Evolutionary conservation across 1,284 basidiomycete species (phyloP), one percentile per base, ranked within the genome.

Genomic region (Ceratobasidium sp.): DNA sequence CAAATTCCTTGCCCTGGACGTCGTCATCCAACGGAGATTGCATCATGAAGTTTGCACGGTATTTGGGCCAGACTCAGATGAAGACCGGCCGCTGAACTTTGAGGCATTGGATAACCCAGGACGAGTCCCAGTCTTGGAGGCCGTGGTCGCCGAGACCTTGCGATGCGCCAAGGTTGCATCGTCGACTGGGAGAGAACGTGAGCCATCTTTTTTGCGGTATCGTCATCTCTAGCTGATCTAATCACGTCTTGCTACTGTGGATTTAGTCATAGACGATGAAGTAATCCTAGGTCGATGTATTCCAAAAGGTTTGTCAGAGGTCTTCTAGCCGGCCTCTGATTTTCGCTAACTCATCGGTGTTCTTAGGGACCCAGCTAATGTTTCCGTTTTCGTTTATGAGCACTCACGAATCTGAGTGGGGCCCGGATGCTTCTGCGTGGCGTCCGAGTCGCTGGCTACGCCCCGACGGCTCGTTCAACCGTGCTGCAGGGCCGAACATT

Each of bases 381-480:
- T 64, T 74, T n/a, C 42, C 59, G n/a, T 3, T 61, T 20, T 1
- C 46, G 17, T 50, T 26, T 15, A 74, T 74, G 70, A 74, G 59
- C 33, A 62, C 17, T 2, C 40, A 48, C 20, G 73, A 75, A 46
- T 65, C 73, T 23, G 59, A 64, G 2, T 75, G 73, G 73, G 73
- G 73, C 2, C 62, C 73, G 28, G 73, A 75, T 38, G 73, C 73
- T 9, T 65, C 42, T 23, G 40, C 6, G 28, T 75, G 73, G 73
- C 73, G 73, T 26, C 73, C 73, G 10, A 66, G 50, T 23, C 44
- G 73, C 15, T 75, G 73, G 73, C 38, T 75, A 10, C 62, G 38
- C 0, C 10, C 46, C 7, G 73, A 75, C n/a, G 73, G 73, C 1
- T 48, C 73, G 17, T 75, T 75, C n/a, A 54, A 75, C 38, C 46